Base-by-base conservation (phyloP, 2,329 filamentous ascomycete genomes). In the Dactylonectria macrodidyma region DNA sequence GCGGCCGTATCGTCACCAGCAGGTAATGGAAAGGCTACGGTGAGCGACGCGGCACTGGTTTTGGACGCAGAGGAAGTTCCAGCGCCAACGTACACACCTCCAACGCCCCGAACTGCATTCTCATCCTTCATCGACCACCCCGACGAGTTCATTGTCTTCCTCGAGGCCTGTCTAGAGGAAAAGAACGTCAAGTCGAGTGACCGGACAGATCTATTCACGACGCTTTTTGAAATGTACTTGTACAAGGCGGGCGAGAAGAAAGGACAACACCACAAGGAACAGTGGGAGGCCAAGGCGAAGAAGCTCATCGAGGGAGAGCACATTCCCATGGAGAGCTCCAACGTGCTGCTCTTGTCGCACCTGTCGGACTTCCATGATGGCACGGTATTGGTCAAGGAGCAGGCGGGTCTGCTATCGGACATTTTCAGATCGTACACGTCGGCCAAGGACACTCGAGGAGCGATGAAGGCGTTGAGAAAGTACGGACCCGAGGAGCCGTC, bases 391-490 rank as follows among this genome's bases (percentile, higher is more conserved):
- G 95, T 99, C 62, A 93, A 95, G 73, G 96, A 99, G 82, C 94
- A 98, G 77, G 94, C 97, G 67, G 95, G 95, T 22, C 88, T 99
- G 3, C 88, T 94, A 48, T 96, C 95, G 64, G 96, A 99, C 81
- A 98, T 99, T 67, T 98, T 99, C 84, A 92, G 96, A 56, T 98
- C 95, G 1, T 98, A 97, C 79, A 97, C 95, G 1, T 91, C 95
- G 1, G 94, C 95, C 24, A 94, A 95, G 72, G 96, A 99, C 79
- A 99, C 96, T 1, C 87, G 89, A 47, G 95, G 96, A 10, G 95
- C 95, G 5, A 94, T 99, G 77, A 93, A 92, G 77, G 95, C 96
- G 0, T 85, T 99, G 47, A 89, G 90, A 67, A 98, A 97, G 80
- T 99, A 99, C 78, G 97, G 96, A 0, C 91, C 93, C 0, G 91